A percentile compares a stretch with the other conserved stretches of the same genome.
Evolutionary conservation across 73 alveolate species (phyloP).

Genomic region (Paramecium biaurelia): DNA sequence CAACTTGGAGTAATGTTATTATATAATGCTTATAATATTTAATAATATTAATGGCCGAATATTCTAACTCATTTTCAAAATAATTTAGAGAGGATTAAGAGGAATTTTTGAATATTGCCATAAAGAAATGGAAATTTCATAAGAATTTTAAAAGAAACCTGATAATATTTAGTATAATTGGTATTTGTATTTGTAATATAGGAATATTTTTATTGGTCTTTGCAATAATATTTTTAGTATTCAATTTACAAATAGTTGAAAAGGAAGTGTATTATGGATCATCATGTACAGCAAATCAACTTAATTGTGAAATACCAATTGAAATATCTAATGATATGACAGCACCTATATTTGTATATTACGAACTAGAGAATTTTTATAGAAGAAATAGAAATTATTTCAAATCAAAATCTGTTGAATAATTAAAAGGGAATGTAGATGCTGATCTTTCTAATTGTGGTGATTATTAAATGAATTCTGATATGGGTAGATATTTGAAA

Average conservation of each 20-base stretch:
- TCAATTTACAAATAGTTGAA: slow-evolving; percentile 36
- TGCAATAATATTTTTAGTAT: slow-evolving; percentile 23
- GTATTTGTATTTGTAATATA: background rate
- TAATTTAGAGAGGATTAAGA: slow-evolving; percentile 46
- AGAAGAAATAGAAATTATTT: slow-evolving; percentile 59
- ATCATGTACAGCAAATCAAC: background rate
- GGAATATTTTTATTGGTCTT: slow-evolving; percentile 44
- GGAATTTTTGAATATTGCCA: slow-evolving; percentile 29
- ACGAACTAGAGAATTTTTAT: slow-evolving; percentile 53
- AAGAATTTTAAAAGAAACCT: slow-evolving; percentile 41
- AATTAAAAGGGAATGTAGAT: slow-evolving; percentile 32
- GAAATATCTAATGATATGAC: slow-evolving; percentile 33
- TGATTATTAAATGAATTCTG: slow-evolving; percentile 29
- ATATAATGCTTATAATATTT: background rate
- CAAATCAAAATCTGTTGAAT: slow-evolving; percentile 51
- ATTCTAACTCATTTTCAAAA: slow-evolving; percentile 30
- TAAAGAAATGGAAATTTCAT: slow-evolving; percentile 38
- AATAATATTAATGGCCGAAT: background rate
- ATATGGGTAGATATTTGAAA: background rate
- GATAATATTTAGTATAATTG: slow-evolving; percentile 9
- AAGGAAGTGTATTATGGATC: background rate
- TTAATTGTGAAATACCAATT: background rate
- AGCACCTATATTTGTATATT: slow-evolving; percentile 55
- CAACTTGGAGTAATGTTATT: background rate
- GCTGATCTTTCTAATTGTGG: slow-evolving; percentile 35